Percentiles rank a stretch among this genome's conserved stretches.
These are phyloP conservation scores for Przewalskia tangutica DNA, from an alignment of 257 asterid species.

Conservation along the genomic window DNA sequence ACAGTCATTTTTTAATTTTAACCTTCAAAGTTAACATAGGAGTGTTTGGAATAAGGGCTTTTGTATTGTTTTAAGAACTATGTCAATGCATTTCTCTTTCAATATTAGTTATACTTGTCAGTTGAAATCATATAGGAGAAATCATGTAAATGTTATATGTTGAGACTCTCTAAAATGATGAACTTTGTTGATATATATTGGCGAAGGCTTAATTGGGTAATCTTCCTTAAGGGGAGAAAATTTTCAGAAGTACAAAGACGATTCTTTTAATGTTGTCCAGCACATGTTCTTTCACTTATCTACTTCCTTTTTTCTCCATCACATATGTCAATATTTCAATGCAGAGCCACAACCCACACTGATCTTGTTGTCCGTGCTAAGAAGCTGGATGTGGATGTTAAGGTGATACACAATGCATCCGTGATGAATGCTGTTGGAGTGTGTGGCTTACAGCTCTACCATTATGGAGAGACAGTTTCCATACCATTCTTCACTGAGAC, in stretches of 20 bases:
- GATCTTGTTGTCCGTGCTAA: slow-evolving; percentile 90
- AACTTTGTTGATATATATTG: background rate
- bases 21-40: background rate
- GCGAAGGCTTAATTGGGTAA: background rate
- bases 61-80: background rate
- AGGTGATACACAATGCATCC: slow-evolving; percentile 87
- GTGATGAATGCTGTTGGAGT: slow-evolving; percentile 93
- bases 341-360: slow-evolving; percentile 88
- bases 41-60: background rate
- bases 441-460: slow-evolving; percentile 88
- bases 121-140: background rate
- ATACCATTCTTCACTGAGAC: slow-evolving; percentile 86
- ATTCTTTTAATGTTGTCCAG: background rate
- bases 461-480: slow-evolving; percentile 83
- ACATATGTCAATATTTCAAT: background rate
- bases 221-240: background rate
- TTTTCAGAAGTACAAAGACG: background rate
- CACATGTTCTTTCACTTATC: background rate
- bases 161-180: background rate
- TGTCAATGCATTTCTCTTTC: background rate
- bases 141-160: background rate
- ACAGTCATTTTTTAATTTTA: background rate
- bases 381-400: slow-evolving; percentile 65
- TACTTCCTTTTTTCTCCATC: background rate
- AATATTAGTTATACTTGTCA: background rate